phyloP scores from a whole-genome alignment of 768 basidiomycete genomes.

The Naganishia kalamii region DNA sequence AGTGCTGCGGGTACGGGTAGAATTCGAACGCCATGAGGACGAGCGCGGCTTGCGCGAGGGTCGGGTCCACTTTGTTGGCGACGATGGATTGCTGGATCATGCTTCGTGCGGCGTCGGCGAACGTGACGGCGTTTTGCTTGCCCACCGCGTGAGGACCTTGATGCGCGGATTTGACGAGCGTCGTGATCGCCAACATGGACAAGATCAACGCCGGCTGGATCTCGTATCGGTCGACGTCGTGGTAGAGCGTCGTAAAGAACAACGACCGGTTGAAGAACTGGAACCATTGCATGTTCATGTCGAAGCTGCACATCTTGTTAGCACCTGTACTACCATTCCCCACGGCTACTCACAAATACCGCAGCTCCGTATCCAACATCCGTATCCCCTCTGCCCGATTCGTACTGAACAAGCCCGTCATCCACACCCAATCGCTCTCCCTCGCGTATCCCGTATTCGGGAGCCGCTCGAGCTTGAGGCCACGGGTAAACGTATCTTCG shows the following conservation, averaged over 20 bases:
- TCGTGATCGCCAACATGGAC: slow-evolving; percentile 19
- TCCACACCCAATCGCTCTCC: slow-evolving; percentile 26
- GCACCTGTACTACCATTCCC: not conserved
- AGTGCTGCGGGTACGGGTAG: slow-evolving; percentile 20
- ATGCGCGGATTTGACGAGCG: slow-evolving; percentile 17
- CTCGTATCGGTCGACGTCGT: slow-evolving; percentile 14
- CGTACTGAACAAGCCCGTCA: slow-evolving; percentile 23
- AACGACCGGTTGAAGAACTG: slow-evolving; percentile 20
- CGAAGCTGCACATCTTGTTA: not conserved
- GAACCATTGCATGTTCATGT: slow-evolving; percentile 24
- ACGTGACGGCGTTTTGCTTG: slow-evolving; percentile 11
- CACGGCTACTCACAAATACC: not conserved
- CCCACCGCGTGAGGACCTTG: slow-evolving; percentile 7
- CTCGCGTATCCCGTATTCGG: slow-evolving; percentile 22
- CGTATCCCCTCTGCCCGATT: slow-evolving; percentile 19
- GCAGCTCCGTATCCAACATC: slow-evolving; percentile 8
- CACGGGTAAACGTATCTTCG: not conserved
- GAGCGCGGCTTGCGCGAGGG: slow-evolving; percentile 23
- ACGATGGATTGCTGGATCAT: slow-evolving; percentile 28
- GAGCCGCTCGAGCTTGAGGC: slow-evolving; percentile 11
- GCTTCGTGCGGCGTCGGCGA: slow-evolving; percentile 20
- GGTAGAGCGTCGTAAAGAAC: slow-evolving; percentile 22
- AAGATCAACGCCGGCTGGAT: slow-evolving; percentile 24
- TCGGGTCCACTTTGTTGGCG: slow-evolving; percentile 22
- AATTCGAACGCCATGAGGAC: slow-evolving; percentile 22